Evolutionary conservation across 2,329 filamentous ascomycete species (phyloP).

Genomic region (Colletotrichum sp.): DNA sequence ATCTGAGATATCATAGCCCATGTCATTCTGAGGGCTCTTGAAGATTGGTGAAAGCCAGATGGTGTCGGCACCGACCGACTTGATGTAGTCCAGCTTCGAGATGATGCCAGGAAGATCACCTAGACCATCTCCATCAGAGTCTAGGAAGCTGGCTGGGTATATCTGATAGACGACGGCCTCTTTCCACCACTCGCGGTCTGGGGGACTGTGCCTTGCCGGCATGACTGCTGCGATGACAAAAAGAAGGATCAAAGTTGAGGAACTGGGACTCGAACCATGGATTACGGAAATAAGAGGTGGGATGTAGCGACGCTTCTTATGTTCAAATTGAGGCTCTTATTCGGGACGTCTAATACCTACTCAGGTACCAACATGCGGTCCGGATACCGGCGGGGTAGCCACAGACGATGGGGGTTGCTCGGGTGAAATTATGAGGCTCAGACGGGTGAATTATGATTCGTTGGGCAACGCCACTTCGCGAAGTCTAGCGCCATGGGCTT

Average conservation of each 20-base stretch:
- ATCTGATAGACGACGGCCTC: slow-evolving; percentile 60
- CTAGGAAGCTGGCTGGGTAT: slow-evolving; percentile 44
- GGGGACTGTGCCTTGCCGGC: neutral
- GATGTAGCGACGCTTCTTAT: neutral
- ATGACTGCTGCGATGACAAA: neutral
- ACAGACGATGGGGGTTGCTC: neutral
- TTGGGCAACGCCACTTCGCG: neutral
- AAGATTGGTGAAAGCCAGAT: slow-evolving; percentile 31
- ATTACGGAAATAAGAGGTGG: neutral
- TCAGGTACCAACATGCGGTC: neutral
- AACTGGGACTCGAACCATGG: neutral
- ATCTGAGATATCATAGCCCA: slow-evolving; percentile 70
- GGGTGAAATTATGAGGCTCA: neutral
- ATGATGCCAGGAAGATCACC: slow-evolving; percentile 26
- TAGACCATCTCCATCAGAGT: slow-evolving; percentile 25
- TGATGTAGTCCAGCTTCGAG: slow-evolving; percentile 29
- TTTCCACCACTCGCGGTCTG: slow-evolving; percentile 52
- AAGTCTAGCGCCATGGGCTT: neutral
- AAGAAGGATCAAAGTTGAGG: neutral
- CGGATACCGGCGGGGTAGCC: neutral
- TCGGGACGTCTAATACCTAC: neutral
- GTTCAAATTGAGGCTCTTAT: neutral
- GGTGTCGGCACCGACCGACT: slow-evolving; percentile 23
- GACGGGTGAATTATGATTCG: slow-evolving; percentile 12
- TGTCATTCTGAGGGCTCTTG: slow-evolving; percentile 57